phyloP scores from a whole-genome alignment of 345 rosid species.

The Ceriops zippeliana region DNA sequence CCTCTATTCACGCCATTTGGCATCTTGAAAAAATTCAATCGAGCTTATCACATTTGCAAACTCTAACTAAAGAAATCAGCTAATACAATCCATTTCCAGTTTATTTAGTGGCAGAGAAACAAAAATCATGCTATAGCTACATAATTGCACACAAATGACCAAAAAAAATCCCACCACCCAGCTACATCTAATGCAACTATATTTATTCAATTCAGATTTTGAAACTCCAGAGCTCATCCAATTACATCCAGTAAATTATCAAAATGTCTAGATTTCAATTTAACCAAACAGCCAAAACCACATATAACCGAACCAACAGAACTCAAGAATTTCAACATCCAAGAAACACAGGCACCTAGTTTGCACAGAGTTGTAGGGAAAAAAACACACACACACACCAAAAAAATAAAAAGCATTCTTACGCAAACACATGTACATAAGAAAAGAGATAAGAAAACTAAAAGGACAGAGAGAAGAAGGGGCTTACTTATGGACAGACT shows the following conservation, averaged over 20 bases:
- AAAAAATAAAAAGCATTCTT: not conserved
- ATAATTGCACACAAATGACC: not conserved
- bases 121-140: not conserved
- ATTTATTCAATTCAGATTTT: not conserved
- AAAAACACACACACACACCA: not conserved
- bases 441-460: not conserved
- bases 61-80: too few relatives aligned
- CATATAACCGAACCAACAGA: not conserved
- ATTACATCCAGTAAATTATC: not conserved
- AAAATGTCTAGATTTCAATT: not conserved
- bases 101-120: too few relatives aligned
- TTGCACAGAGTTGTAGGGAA: not conserved
- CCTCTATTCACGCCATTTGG: not conserved
- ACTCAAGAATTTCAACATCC: not conserved
- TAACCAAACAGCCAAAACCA: not conserved
- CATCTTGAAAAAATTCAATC: not conserved
- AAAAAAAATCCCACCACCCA: slow-evolving; percentile 10
- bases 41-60: not conserved
- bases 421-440: not conserved
- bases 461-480: not conserved
- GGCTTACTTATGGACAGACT: slow-evolving; percentile 77
- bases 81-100: too few relatives aligned
- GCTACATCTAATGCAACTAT: not conserved
- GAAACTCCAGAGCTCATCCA: not conserved
- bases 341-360: not conserved